phyloP scores from a whole-genome alignment of 2,329 filamentous ascomycete species.

The Botrytis elliptica region DNA sequence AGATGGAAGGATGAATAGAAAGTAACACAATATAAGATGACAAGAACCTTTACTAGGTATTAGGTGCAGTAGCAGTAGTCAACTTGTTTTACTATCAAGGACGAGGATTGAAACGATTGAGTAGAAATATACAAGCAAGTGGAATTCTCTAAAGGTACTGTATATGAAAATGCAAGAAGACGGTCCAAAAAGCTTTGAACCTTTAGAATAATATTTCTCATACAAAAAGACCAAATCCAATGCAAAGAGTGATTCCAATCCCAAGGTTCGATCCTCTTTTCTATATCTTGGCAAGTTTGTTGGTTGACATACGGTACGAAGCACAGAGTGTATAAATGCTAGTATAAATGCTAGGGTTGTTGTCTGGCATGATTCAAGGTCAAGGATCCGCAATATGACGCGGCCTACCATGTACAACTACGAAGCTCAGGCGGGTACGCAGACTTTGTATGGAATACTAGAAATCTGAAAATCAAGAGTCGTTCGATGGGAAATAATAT shows the following conservation, averaged over 20 bases:
- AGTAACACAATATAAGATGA: background rate
- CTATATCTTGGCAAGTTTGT: conserved; percentile 20
- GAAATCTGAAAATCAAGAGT: background rate
- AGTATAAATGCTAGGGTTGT: background rate
- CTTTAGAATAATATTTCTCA: background rate
- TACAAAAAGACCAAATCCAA: background rate
- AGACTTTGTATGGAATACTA: background rate
- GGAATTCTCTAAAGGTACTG: background rate
- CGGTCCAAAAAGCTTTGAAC: background rate
- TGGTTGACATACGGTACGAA: background rate
- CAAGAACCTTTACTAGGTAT: background rate
- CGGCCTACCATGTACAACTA: conserved; percentile 20
- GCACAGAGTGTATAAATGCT: background rate
- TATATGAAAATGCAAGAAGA: background rate
- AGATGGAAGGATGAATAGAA: background rate
- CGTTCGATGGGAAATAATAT: background rate
- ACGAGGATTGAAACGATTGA: background rate
- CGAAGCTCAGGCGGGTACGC: conserved; percentile 6
- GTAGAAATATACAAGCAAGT: background rate
- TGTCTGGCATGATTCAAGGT: background rate
- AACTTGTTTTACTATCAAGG: background rate
- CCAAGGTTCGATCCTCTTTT: conserved; percentile 6
- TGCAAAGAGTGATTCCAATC: background rate
- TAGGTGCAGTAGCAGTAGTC: background rate
- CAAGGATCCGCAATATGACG: conserved; percentile 23